These are phyloP conservation scores for Pugionium cornutum DNA, from an alignment of 345 rosid genomes.

Conservation along the genomic window DNA sequence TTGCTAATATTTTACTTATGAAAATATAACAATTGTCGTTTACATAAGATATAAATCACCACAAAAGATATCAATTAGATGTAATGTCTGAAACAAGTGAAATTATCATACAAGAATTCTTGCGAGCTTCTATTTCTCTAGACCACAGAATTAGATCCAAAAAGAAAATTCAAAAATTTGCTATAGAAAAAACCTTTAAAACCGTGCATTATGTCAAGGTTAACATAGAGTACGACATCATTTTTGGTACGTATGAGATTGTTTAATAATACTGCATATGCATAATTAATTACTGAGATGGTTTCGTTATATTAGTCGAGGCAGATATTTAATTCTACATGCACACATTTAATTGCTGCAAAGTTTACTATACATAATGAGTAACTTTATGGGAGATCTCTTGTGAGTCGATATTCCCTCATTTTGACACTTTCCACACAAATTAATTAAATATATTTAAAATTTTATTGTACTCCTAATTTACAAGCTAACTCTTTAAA, in stretches of 20 bases:
- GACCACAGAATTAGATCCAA: not conserved
- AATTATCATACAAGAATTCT: not conserved
- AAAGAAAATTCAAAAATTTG: not conserved
- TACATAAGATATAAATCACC: not conserved
- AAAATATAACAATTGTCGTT: too few species aligned
- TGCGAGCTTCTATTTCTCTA: not conserved
- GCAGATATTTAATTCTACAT: not conserved
- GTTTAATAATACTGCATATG: not conserved
- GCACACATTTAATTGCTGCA: not conserved
- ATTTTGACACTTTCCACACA: too few species aligned
- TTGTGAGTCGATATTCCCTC: not conserved
- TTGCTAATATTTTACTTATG: not conserved
- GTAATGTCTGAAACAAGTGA: not conserved
- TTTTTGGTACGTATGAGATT: not conserved
- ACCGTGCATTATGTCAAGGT: not conserved
- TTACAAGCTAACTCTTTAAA: too few species aligned
- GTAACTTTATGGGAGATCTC: not conserved
- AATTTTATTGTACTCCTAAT: too few species aligned
- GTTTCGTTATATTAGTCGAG: not conserved
- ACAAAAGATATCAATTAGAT: not conserved
- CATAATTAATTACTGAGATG: not conserved
- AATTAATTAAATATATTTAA: too few species aligned
- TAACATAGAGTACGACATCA: too few species aligned
- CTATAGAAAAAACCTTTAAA: not conserved
- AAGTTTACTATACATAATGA: slow-evolving; percentile 9